phyloP scores from a whole-genome alignment of 73 alveolate genomes.

The Stentor roeselii region DNA sequence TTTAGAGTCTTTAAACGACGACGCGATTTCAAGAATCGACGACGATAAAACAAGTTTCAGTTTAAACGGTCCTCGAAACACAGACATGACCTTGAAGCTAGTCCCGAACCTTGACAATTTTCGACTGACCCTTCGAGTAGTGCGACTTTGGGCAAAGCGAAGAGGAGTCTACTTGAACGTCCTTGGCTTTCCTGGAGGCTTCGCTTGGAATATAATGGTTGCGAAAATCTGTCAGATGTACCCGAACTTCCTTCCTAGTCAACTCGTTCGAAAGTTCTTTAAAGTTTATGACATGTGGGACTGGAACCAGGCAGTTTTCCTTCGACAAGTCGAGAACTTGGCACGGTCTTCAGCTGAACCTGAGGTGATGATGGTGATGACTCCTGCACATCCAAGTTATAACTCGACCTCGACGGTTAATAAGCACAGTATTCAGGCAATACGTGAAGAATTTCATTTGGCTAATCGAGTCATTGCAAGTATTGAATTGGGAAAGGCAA shows the following conservation, averaged over 20 bases:
- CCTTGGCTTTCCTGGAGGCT: conserved; percentile 91
- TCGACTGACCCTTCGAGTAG: conserved; percentile 74
- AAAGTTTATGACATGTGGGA: conserved; percentile 69
- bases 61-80: conserved; percentile 86
- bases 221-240: conserved; percentile 77
- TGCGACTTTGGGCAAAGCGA: conserved; percentile 89
- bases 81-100: conserved; percentile 64
- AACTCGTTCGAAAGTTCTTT: conserved; percentile 77
- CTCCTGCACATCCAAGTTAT: conserved; percentile 93
- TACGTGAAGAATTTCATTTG: conserved; percentile 71
- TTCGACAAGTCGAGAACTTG: conserved; percentile 52
- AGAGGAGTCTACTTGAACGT: conserved; percentile 88
- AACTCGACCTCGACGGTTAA: conserved; percentile 79
- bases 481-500: conserved; percentile 41
- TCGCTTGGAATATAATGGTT: conserved; percentile 89
- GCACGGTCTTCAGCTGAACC: neutral
- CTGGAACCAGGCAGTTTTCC: conserved; percentile 84
- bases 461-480: conserved; percentile 54
- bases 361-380: conserved; percentile 72
- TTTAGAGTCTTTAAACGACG: conserved; percentile 64
- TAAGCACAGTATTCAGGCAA: conserved; percentile 60
- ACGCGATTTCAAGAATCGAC: conserved; percentile 71
- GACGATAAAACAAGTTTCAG: conserved; percentile 71
- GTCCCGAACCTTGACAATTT: conserved; percentile 74
- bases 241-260: conserved; percentile 76